phyloP scores from a whole-genome alignment of 225 moss, liverwort and hornwort genomes.

The Straminergon stramineum region DNA sequence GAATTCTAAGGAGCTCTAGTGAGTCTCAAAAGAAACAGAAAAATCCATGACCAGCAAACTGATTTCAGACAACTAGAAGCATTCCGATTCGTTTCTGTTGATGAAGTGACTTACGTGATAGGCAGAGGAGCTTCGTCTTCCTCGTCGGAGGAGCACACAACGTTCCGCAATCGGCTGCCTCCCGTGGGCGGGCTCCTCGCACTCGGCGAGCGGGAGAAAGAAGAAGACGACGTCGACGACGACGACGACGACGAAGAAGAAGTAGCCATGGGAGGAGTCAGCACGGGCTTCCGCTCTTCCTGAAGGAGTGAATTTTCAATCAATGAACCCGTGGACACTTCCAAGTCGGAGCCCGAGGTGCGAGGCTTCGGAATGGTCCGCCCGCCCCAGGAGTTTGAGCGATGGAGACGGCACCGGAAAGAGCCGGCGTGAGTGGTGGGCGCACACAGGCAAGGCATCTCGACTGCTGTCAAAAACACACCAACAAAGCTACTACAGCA shows the following conservation, averaged over 20 bases:
- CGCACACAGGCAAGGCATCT: conserved; percentile 76
- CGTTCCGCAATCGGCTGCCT: conserved; percentile 23
- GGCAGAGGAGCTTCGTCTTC: conserved; percentile 10
- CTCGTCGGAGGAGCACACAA: conserved; percentile 27
- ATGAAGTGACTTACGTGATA: background rate
- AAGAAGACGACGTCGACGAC: background rate
- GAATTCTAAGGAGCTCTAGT: background rate
- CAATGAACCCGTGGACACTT: conserved; percentile 10
- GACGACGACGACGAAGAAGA: background rate
- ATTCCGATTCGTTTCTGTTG: background rate
- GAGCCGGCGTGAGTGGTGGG: conserved; percentile 83
- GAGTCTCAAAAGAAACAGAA: background rate
- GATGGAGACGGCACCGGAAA: conserved; percentile 75
- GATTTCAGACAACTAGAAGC: background rate
- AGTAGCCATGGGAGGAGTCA: background rate
- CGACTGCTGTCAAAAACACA: background rate
- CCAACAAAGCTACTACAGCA: background rate
- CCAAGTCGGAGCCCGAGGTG: conserved; percentile 6
- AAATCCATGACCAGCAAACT: background rate
- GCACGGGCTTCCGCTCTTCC: background rate
- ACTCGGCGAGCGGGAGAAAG: background rate
- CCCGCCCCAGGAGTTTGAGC: conserved; percentile 34
- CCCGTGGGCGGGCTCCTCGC: conserved; percentile 20
- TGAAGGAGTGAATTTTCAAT: conserved; percentile 9
- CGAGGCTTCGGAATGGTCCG: conserved; percentile 9